Percentiles rank a stretch among this genome's conserved stretches.
phyloP scores from a whole-genome alignment of 768 basidiomycete genomes.

The Auriscalpium vulgare region DNA sequence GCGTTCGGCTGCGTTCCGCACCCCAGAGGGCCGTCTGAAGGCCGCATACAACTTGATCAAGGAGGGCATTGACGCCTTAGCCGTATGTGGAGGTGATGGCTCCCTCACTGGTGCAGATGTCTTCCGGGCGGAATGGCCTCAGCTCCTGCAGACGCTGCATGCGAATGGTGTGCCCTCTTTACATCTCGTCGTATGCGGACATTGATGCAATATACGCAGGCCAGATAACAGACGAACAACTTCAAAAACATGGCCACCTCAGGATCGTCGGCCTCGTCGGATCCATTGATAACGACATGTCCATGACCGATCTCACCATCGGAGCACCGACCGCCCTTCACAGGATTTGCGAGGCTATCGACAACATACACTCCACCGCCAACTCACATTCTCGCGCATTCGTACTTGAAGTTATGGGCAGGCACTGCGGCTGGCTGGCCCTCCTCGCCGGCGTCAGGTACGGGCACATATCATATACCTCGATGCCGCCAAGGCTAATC shows the following conservation, averaged over 20 bases:
- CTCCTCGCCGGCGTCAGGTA: conserved; percentile 87
- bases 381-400: conserved; percentile 95
- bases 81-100: conserved; percentile 96
- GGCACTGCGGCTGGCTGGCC: conserved; percentile 99
- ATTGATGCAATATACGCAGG: conserved; percentile 28
- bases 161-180: conserved; percentile 39
- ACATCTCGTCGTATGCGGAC: background rate
- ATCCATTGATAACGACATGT: conserved; percentile 99
- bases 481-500: background rate
- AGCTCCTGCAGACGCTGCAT: conserved; percentile 63
- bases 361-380: conserved; percentile 97
- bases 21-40: conserved; percentile 76
- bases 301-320: conserved; percentile 94
- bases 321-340: conserved; percentile 94
- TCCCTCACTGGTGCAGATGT: conserved; percentile 93
- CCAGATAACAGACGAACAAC: conserved; percentile 69
- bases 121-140: conserved; percentile 91
- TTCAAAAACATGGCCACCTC: conserved; percentile 68
- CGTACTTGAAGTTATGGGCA: conserved; percentile 98
- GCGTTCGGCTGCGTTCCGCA: conserved; percentile 77
- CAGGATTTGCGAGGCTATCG: conserved; percentile 95
- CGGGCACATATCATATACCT: background rate
- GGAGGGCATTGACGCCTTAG: conserved; percentile 95
- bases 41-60: conserved; percentile 90
- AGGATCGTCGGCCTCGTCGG: conserved; percentile 98